Evolutionary conservation across 2,329 filamentous ascomycete genomes (phyloP).

Genomic region (Truncatella angustata): DNA sequence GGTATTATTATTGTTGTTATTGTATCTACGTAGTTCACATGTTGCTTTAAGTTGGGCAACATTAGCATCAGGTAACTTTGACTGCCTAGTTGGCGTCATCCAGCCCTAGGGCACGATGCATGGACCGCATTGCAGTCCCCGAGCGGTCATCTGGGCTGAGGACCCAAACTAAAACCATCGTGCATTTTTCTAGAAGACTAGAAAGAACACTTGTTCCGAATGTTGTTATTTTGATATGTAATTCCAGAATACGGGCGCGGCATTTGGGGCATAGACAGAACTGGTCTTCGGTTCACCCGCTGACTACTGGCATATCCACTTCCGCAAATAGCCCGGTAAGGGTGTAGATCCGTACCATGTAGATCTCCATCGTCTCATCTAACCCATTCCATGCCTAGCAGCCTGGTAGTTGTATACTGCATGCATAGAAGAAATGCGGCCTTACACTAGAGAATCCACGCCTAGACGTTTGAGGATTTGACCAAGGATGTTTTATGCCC

Average conservation of each 20-base stretch:
- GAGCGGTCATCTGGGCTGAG: background rate
- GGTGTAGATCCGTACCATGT: constrained; percentile 1
- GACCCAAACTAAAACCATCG: constrained; percentile 3
- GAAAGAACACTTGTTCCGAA: background rate
- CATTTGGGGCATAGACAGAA: background rate
- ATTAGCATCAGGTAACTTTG: background rate
- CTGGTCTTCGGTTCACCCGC: background rate
- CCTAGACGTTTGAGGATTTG: background rate
- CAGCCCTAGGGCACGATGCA: constrained; percentile 1
- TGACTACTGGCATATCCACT: background rate
- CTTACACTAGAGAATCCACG: background rate
- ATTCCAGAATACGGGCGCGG: constrained; percentile 9
- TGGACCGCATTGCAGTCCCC: background rate
- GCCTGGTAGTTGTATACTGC: background rate
- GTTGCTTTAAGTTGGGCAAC: constrained; percentile 4
- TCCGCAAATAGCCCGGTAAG: background rate
- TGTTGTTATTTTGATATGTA: constrained; percentile 1
- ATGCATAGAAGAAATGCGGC: background rate
- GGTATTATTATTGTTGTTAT: background rate
- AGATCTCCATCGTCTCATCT: constrained; percentile 9
- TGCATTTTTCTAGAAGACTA: constrained; percentile 5
- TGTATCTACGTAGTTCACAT: background rate
- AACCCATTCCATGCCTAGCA: background rate
- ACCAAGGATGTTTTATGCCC: background rate
- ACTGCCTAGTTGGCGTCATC: no score